Evolutionary conservation across 2,329 filamentous ascomycete genomes (phyloP), one percentile per base, ranked within the genome.

Genomic region (Fusarium fujikuroi): DNA sequence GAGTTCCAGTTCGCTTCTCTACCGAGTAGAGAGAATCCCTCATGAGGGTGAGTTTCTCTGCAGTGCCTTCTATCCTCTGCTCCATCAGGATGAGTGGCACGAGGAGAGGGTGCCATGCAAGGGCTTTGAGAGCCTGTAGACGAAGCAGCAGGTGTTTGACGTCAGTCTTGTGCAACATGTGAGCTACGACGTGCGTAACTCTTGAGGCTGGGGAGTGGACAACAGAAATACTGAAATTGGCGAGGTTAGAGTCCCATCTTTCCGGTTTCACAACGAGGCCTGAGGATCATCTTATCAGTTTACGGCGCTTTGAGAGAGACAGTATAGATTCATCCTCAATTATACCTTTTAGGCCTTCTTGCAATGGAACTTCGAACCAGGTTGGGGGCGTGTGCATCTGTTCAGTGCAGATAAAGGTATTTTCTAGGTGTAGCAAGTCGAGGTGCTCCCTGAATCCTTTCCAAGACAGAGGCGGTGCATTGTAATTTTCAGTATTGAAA

Each of bases 201-300:
- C 47, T 36, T 7, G 30, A 23, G 5, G 16, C 4, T 34, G 16
- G 30, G 6, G 16, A 50, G n/a, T 50, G 11, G 15, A 19, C 30
- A 19, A 2, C 30, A 4, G 47, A 50, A 4, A 50, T 7, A 4
- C n/a, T 50, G n/a, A 50, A 50, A 16, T 36, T 50, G 11, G 30
- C 47, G 9, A 34, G 47, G 3, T 36, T 50, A 4, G 47, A 50
- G n/a, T 50, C 30, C 30, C n/a, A 50, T 36, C n/a, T 23, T 5
- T 50, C 47, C 2, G 30, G 47, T 34, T 50, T 34, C 1, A 23
- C 4, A 14, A 34, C 16, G 1, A 50, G 23, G 30, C 47, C 47
- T 50, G 4, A 3, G 4, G 8, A 23, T n/a, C 0, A 19, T 8
- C 2, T 2, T 0, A 6, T 34, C 2, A 34, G 15, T 16, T 2